These are phyloP conservation scores for Breviolum minutum DNA, from an alignment of 73 alveolate genomes.

Conservation along the genomic window DNA sequence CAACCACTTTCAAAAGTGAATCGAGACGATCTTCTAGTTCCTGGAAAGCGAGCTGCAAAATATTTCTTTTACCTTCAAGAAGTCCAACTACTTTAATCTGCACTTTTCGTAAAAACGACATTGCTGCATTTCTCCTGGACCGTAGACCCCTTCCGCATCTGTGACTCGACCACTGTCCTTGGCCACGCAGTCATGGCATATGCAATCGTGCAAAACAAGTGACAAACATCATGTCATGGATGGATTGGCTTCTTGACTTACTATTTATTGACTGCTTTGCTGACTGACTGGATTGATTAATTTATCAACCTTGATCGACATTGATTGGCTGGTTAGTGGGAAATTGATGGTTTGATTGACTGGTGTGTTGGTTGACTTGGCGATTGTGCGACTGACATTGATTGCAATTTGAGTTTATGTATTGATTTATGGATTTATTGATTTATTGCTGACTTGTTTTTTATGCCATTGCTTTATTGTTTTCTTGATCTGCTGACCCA, in stretches of 20 bases:
- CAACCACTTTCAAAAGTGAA: constrained; percentile 3
- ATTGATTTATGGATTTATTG: not conserved
- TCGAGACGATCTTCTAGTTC: constrained; percentile 54
- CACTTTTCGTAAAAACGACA: not conserved
- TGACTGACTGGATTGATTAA: no score
- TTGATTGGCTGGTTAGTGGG: no score
- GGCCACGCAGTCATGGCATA: not conserved
- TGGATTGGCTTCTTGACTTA: no score
- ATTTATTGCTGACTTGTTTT: not conserved
- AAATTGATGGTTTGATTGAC: no score
- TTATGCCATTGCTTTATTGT: no score
- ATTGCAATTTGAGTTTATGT: not conserved
- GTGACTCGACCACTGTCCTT: constrained; percentile 39
- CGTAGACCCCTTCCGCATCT: constrained; percentile 46
- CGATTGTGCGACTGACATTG: no score
- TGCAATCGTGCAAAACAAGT: no score
- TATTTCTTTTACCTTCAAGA: not conserved
- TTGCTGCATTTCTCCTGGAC: constrained; percentile 6
- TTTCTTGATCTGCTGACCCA: no score
- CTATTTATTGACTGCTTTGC: no score
- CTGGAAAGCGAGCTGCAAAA: not conserved
- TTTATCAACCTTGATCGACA: no score
- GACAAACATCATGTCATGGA: no score
- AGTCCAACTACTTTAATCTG: not conserved
- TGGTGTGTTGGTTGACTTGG: no score